Evolutionary conservation across 1,284 basidiomycete species (phyloP), one percentile per base, ranked within the genome.

Genomic region (Sanghuangporus baumii): DNA sequence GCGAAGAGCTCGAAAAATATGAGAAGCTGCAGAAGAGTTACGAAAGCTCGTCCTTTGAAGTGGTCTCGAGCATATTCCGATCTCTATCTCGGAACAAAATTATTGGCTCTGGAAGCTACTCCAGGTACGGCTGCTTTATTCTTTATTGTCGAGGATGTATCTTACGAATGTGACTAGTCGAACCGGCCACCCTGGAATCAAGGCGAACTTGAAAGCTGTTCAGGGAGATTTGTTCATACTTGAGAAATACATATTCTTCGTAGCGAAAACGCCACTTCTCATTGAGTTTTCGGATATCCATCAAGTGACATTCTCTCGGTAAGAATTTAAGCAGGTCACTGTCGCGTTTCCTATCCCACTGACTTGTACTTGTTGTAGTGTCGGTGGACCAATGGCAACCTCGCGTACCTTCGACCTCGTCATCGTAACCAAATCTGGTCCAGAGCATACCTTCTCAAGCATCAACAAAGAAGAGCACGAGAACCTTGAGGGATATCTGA

Each of bases 161-260:
- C 55, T 62, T 43, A 34, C 7, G 31, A 16, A 46, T 31, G 6
- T 46, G 50, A 54, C 55, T 63, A 92, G 89, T 68, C 88, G 87
- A 14, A 85, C 85, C 63, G 87, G 88, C 8, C 88, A 89, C 67
- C 87, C 89, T 5, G 87, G 88, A 20, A 85, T 99, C 78, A 98
- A 98, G 78, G 96, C 94, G 69, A 98, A 98, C 75, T 84, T 99
- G 71, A 99, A 99, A 78, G 97, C 97, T 50, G 86, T 93, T 14
- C 96, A 98, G 74, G 97, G 97, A 66, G 94, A 98, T 74, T 86
- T 99, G 31, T 99, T 98, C 83, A 87, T 98, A 79, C 87, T 99
- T 66, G 97, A 99, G 74, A 98, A 98, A 84, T 94, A 92, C 73
- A 82, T 99, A 57, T 93, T 99, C 76, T 99, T 98, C 79, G 95